phyloP scores from a whole-genome alignment of 306 rosid species.

The Fragaria vesca region DNA sequence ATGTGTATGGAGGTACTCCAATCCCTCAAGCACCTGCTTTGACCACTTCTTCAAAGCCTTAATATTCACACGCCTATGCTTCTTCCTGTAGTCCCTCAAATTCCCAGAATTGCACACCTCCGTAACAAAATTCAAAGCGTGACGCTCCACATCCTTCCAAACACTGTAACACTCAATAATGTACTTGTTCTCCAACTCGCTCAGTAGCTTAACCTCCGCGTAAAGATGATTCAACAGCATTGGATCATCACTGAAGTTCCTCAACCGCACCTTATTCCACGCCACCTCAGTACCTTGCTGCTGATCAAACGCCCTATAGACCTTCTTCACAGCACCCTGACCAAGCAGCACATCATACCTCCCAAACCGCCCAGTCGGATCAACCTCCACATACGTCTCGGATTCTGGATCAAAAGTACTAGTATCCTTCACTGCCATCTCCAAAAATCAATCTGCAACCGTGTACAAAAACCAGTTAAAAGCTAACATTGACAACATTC shows the following conservation, averaged over 20 bases:
- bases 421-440: conserved; percentile 66
- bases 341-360: conserved; percentile 76
- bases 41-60: conserved; percentile 97
- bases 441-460: conserved; percentile 26
- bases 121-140: conserved; percentile 72
- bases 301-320: conserved; percentile 86
- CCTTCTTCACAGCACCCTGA: conserved; percentile 81
- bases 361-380: conserved; percentile 83
- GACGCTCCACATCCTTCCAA: conserved; percentile 66
- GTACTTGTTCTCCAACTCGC: conserved; percentile 58
- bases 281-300: conserved; percentile 93
- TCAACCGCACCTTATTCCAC: conserved; percentile 83
- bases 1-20: conserved; percentile 86
- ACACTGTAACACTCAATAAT: conserved; percentile 78
- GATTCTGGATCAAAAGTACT: conserved; percentile 39
- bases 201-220: conserved; percentile 68
- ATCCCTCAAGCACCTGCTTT: conserved; percentile 81
- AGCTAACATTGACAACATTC: background rate
- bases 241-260: conserved; percentile 61
- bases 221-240: conserved; percentile 58
- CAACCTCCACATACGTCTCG: conserved; percentile 78
- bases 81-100: conserved; percentile 80
- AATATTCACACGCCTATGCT: conserved; percentile 75
- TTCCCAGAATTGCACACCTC: conserved; percentile 89
- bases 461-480: background rate